phyloP scores from a whole-genome alignment of 257 asterid species.

The Ligustrum vulgare region DNA sequence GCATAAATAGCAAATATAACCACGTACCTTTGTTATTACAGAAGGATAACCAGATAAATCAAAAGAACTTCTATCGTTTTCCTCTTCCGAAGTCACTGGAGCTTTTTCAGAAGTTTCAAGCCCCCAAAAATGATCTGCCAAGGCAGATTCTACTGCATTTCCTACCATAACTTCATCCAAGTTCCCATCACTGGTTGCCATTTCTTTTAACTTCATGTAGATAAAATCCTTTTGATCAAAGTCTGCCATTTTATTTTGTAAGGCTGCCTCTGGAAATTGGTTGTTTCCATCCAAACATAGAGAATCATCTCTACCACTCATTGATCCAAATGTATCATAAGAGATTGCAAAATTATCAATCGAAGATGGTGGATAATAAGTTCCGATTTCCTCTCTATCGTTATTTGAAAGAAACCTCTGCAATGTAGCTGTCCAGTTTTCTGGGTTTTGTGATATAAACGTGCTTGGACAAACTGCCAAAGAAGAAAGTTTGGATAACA shows the following conservation, averaged over 20 bases:
- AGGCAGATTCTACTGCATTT: constrained; percentile 30
- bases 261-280: constrained; percentile 29
- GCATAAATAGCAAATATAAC: background rate
- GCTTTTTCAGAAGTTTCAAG: constrained; percentile 35
- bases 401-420: constrained; percentile 26
- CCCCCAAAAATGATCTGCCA: constrained; percentile 32
- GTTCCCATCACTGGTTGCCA: constrained; percentile 30
- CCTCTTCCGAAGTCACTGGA: constrained; percentile 31
- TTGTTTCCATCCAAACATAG: constrained; percentile 30
- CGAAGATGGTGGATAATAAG: constrained; percentile 28
- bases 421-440: constrained; percentile 18
- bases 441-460: constrained; percentile 27
- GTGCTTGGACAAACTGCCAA: constrained; percentile 43
- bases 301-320: constrained; percentile 33
- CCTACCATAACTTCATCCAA: constrained; percentile 30
- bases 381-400: constrained; percentile 38
- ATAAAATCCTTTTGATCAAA: constrained; percentile 46
- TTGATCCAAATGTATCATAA: constrained; percentile 33
- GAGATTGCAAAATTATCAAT: constrained; percentile 31
- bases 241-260: constrained; percentile 27
- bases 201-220: constrained; percentile 54
- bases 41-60: constrained; percentile 40
- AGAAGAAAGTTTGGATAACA: constrained; percentile 56
- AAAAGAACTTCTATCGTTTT: constrained; percentile 30
- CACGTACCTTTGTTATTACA: constrained; percentile 52